phyloP scores from a whole-genome alignment of 2,329 filamentous ascomycete genomes.

The Rhynchosporium graminicola region DNA sequence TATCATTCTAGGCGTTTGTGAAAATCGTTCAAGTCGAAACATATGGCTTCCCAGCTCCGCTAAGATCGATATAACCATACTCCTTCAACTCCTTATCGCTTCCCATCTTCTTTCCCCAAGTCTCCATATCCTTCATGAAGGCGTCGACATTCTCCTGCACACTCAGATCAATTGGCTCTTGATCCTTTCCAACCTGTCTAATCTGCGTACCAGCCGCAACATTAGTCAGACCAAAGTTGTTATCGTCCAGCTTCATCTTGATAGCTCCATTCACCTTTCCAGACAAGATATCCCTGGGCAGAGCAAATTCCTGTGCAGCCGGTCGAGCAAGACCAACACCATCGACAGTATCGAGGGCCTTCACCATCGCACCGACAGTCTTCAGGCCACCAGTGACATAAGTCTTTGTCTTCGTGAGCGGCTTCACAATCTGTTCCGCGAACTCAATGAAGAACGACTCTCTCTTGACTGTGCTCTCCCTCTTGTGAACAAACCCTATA shows the following conservation, averaged over 20 bases:
- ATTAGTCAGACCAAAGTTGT: conserved; percentile 48
- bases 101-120: conserved; percentile 46
- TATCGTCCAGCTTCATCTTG: conserved; percentile 48
- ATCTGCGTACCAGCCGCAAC: conserved; percentile 36
- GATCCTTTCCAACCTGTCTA: conserved; percentile 51
- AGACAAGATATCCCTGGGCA: conserved; percentile 45
- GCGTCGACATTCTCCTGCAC: conserved; percentile 48
- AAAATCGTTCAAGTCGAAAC: conserved; percentile 1
- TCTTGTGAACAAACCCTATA: conserved; percentile 41
- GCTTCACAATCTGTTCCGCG: conserved; percentile 51
- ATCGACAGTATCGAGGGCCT: conserved; percentile 49
- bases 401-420: conserved; percentile 48
- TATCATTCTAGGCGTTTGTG: no score
- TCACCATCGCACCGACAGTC: conserved; percentile 51
- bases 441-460: conserved; percentile 73
- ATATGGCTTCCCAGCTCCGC: conserved; percentile 29
- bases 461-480: conserved; percentile 49
- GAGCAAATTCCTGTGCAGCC: conserved; percentile 46
- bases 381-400: conserved; percentile 66
- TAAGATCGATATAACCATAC: conserved; percentile 49
- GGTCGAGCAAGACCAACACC: conserved; percentile 52
- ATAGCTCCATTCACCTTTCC: conserved; percentile 52
- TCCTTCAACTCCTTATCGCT: conserved; percentile 43
- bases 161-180: conserved; percentile 54
- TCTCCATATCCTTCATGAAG: conserved; percentile 51